Percentiles rank a stretch among this genome's conserved stretches.
These are phyloP conservation scores for Russula foetens DNA, from an alignment of 768 basidiomycete species.

Conservation along the genomic window DNA sequence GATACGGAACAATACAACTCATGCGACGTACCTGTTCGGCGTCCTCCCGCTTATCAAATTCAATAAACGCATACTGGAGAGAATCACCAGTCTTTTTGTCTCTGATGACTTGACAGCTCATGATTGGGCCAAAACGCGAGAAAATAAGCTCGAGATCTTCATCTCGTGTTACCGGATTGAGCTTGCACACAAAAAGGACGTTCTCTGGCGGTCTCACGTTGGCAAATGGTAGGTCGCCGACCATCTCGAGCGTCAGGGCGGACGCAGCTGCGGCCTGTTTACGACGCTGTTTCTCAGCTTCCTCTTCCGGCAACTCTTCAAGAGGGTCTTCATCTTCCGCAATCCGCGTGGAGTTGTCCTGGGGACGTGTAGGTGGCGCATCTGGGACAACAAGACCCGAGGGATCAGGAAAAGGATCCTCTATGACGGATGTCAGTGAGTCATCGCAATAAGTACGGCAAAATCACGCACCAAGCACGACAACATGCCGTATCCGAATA, in stretches of 20 bases:
- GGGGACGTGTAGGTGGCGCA: constrained; percentile 68
- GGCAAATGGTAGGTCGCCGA: constrained; percentile 96
- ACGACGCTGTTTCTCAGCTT: constrained; percentile 73
- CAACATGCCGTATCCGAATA: constrained; percentile 89
- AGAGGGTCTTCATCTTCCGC: constrained; percentile 92
- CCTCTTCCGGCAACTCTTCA: constrained; percentile 74
- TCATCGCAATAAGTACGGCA: background rate
- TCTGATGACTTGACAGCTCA: constrained; percentile 96
- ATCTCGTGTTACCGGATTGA: constrained; percentile 91
- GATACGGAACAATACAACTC: background rate
- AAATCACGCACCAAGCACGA: constrained; percentile 68
- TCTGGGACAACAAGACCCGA: constrained; percentile 63
- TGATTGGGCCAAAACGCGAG: constrained; percentile 87
- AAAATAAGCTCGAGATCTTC: constrained; percentile 98
- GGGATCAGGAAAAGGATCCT: constrained; percentile 95
- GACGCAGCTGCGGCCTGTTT: constrained; percentile 86
- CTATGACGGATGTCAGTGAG: constrained; percentile 33
- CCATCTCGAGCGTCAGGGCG: constrained; percentile 97
- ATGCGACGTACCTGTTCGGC: constrained; percentile 72
- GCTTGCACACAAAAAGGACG: constrained; percentile 96
- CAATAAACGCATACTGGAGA: constrained; percentile 96
- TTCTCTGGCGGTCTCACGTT: constrained; percentile 98
- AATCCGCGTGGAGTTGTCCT: constrained; percentile 82
- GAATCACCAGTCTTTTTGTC: constrained; percentile 96
- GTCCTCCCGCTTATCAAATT: constrained; percentile 89